phyloP scores from a whole-genome alignment of 768 basidiomycete species.

The Boletus eberwhitei region DNA sequence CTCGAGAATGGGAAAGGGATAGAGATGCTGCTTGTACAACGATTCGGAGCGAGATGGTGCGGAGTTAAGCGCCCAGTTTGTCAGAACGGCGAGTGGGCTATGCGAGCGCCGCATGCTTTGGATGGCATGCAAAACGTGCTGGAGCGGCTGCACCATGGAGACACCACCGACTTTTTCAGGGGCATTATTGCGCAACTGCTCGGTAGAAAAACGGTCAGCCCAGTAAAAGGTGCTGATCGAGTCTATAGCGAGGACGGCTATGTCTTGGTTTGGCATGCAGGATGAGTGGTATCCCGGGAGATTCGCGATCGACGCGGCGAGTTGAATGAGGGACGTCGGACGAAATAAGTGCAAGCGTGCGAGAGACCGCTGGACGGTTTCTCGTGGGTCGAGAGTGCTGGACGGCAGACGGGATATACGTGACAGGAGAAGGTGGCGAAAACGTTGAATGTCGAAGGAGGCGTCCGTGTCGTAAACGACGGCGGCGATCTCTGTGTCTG shows the following conservation, averaged over 20 bases:
- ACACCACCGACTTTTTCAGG: slow-evolving; percentile 6
- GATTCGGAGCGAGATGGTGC: slow-evolving; percentile 18
- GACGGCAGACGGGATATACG: slow-evolving; percentile 38
- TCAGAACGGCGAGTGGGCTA: slow-evolving; percentile 49
- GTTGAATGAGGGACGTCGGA: slow-evolving; percentile 62
- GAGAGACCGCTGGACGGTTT: slow-evolving; percentile 41
- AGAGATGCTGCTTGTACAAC: slow-evolving; percentile 52
- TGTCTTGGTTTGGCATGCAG: slow-evolving; percentile 48
- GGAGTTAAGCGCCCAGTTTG: slow-evolving; percentile 57
- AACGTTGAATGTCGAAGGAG: slow-evolving; percentile 55
- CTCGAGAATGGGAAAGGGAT: slow-evolving; percentile 38
- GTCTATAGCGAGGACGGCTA: slow-evolving; percentile 71
- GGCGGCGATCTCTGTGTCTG: slow-evolving; percentile 51
- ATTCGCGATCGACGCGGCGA: slow-evolving; percentile 62
- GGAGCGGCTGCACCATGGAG: slow-evolving; percentile 33
- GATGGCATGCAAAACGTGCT: slow-evolving; percentile 48
- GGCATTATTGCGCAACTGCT: slow-evolving; percentile 41
- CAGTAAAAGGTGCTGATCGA: slow-evolving; percentile 77
- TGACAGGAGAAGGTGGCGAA: slow-evolving; percentile 49
- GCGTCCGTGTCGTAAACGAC: slow-evolving; percentile 70
- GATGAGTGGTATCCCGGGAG: slow-evolving; percentile 53
- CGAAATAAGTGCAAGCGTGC: slow-evolving; percentile 62
- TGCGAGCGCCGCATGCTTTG: slow-evolving; percentile 47
- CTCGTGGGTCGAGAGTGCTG: slow-evolving; percentile 19
- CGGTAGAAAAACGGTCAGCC: slow-evolving; percentile 64